Evolutionary conservation across 306 rosid species (phyloP).

Genomic region (Cucurbita argyrosperma): DNA sequence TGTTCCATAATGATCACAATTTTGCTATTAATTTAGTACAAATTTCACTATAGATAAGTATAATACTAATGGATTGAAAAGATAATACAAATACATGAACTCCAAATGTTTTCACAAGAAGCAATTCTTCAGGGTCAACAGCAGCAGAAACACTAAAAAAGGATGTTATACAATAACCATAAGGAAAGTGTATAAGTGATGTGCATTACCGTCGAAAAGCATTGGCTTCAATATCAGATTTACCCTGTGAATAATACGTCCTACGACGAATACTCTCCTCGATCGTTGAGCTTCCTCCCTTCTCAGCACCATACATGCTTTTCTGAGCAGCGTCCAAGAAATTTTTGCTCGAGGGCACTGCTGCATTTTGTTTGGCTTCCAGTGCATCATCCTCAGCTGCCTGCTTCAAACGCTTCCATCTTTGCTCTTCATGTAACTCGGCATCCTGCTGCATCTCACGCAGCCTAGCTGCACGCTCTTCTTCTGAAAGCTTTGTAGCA

Average conservation of each 20-base stretch:
- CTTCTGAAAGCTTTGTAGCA: conserved; percentile 66
- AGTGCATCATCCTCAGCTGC: conserved; percentile 64
- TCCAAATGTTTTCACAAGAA: neutral
- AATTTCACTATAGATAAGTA: too few species aligned
- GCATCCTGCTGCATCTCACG: conserved; percentile 88
- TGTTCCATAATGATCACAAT: too few species aligned
- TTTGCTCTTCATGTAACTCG: conserved; percentile 80
- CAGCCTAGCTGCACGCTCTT: conserved; percentile 75
- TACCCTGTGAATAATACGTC: conserved; percentile 71
- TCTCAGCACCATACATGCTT: conserved; percentile 69
- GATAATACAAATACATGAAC: too few species aligned
- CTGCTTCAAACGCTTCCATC: conserved; percentile 83
- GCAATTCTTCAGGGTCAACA: neutral
- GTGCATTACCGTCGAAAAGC: conserved; percentile 57
- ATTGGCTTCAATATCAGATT: conserved; percentile 46
- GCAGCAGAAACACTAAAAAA: too few species aligned
- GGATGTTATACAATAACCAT: neutral
- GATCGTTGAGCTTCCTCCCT: conserved; percentile 78
- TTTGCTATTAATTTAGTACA: too few species aligned
- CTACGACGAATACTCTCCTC: conserved; percentile 93
- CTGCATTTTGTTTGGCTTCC: conserved; percentile 34
- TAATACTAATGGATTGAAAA: too few species aligned
- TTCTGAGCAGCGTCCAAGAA: conserved; percentile 74
- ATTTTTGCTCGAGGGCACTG: conserved; percentile 32
- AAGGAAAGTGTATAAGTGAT: neutral